Evolutionary conservation across 169 alveolate genomes (phyloP), one percentile per base, ranked within the genome.

Genomic region (Miamiensis avidus): DNA sequence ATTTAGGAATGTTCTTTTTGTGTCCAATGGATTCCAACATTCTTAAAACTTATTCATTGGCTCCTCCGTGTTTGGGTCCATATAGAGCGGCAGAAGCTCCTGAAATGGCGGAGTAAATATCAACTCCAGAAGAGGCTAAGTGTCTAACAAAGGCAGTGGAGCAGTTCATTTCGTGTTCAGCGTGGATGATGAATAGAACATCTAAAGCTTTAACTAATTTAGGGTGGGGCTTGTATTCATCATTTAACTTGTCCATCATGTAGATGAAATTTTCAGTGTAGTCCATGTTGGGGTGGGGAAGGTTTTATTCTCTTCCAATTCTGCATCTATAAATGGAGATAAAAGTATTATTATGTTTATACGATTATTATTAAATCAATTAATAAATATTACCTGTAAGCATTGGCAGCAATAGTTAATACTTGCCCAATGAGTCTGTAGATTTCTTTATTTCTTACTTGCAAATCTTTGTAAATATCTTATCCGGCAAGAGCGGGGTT

Each of bases 141-240:
- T 96, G 98, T 88, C 98, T 91, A 26, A 95, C 97, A 26, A 97
- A 94, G 16, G 97, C 91, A 32, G 98, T 95, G 0, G 98, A 95
- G 65, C 98, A 97, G 83, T 95, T 95, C 89, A 94, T 94, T 84
- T 96, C 98, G 76, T 96, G 98, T 78, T 96, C 98, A 32, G 98
- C 98, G 79, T 95, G 98, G 1, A 96, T 84, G 26, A 93, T 92
- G 65, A 96, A 86, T 34, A 96, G 88, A 65, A 88, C 90, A 72
- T 96, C 97, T 64, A 96, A 86, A 25, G 96, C 97, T 65, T 92
- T 93, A 26, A 93, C 92, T 89, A 93, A 88, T 28, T 93, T 89
- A 30, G 93, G 91, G 64, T 95, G 95, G 33, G 95, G 91, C 74
- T 78, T 78, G 65, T 89, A 96, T 75, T 87, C 93, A 64, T 92